Evolutionary conservation across 2,329 filamentous ascomycete genomes (phyloP).

Genomic region (Harringtonia lauricola): DNA sequence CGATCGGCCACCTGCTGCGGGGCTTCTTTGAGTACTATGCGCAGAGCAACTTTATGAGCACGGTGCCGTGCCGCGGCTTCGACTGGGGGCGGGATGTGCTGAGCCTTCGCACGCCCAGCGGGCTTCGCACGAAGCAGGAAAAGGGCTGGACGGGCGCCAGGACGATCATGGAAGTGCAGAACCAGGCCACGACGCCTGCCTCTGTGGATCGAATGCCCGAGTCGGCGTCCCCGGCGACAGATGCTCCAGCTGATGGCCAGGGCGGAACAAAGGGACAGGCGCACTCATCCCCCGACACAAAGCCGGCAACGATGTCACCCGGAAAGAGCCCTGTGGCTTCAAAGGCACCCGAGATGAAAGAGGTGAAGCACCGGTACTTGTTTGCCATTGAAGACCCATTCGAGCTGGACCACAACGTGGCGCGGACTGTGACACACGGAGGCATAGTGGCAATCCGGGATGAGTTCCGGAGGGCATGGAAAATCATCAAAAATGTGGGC

Average conservation of each 20-base stretch:
- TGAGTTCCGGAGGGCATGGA: constrained; percentile 73
- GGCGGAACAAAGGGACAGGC: neutral
- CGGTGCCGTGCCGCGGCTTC: constrained; percentile 47
- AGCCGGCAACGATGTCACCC: neutral
- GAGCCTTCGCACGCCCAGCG: constrained; percentile 61
- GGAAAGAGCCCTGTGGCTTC: constrained; percentile 7
- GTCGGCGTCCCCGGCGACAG: neutral
- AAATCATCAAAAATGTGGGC: constrained; percentile 50
- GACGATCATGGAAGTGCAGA: constrained; percentile 48
- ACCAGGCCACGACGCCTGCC: constrained; percentile 16
- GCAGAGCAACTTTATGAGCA: constrained; percentile 42
- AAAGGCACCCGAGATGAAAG: constrained; percentile 40
- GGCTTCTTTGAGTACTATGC: constrained; percentile 88
- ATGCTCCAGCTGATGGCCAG: neutral
- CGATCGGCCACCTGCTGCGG: constrained; percentile 59
- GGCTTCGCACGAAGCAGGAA: constrained; percentile 59
- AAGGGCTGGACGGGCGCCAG: constrained; percentile 85
- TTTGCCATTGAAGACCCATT: constrained; percentile 91
- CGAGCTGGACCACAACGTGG: constrained; percentile 79
- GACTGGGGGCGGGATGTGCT: constrained; percentile 73
- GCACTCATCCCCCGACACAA: neutral
- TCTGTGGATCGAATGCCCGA: constrained; percentile 2
- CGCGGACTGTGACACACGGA: constrained; percentile 71
- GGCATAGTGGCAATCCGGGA: constrained; percentile 74
- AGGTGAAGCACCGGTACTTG: constrained; percentile 69